These are phyloP conservation scores for Mycena maculata DNA, from an alignment of 768 basidiomycete species.

Conservation along the genomic window DNA sequence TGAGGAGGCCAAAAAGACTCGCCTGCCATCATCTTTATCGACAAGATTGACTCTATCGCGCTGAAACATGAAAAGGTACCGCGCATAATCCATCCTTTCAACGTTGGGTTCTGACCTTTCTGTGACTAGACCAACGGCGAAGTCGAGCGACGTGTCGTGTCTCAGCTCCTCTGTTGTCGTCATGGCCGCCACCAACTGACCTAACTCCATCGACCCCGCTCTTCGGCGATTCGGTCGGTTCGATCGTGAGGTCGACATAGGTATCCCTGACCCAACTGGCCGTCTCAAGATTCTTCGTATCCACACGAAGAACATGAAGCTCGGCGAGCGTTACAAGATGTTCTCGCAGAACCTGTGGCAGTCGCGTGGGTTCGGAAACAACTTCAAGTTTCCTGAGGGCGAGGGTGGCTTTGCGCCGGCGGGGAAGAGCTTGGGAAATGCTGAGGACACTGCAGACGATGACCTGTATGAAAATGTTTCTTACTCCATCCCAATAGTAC, in stretches of 20 bases:
- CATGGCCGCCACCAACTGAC: slow-evolving; percentile 99
- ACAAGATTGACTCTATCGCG: slow-evolving; percentile 99
- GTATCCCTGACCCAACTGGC: slow-evolving; percentile 98
- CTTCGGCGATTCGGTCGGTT: slow-evolving; percentile 99
- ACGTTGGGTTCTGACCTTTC: background rate
- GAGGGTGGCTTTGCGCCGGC: slow-evolving; percentile 51
- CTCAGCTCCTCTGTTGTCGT: slow-evolving; percentile 97
- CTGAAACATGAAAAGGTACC: slow-evolving; percentile 98
- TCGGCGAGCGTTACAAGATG: slow-evolving; percentile 97
- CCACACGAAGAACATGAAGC: slow-evolving; percentile 99
- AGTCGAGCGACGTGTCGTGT: slow-evolving; percentile 99
- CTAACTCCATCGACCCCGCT: slow-evolving; percentile 99
- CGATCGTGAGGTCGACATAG: slow-evolving; percentile 99
- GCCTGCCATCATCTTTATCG: slow-evolving; percentile 99
- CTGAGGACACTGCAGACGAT: slow-evolving; percentile 89
- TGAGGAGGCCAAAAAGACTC: slow-evolving; percentile 99
- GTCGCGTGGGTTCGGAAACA: slow-evolving; percentile 91
- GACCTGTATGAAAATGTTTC: slow-evolving; percentile 78
- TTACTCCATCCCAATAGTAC: background rate
- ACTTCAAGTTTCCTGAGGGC: slow-evolving; percentile 98
- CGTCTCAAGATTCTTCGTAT: slow-evolving; percentile 99
- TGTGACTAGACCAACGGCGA: slow-evolving; percentile 91
- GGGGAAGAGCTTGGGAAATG: slow-evolving; percentile 64
- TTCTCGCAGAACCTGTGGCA: slow-evolving; percentile 95
- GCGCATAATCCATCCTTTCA: slow-evolving; percentile 8